These are phyloP conservation scores for Helicocarpus griseus DNA, from an alignment of 2,329 filamentous ascomycete species.

Conservation along the genomic window DNA sequence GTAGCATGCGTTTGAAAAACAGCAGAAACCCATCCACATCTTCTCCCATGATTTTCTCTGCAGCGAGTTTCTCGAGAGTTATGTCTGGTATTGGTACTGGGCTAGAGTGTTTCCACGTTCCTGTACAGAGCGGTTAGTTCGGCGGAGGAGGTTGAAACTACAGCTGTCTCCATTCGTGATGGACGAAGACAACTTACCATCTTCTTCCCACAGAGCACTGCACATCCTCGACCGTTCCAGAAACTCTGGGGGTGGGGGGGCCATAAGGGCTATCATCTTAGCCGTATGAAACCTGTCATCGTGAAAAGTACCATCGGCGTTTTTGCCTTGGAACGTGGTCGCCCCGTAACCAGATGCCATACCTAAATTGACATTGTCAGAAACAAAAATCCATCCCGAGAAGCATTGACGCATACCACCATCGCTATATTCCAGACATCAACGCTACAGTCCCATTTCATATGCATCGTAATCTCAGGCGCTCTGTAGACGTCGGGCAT, in stretches of 20 bases:
- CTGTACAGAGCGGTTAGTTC: not conserved
- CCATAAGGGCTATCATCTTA: not conserved
- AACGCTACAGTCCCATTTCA: constrained; percentile 20
- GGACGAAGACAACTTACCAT: constrained; percentile 1
- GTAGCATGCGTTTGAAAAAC: not conserved
- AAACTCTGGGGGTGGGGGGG: not conserved
- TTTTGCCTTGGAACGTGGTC: constrained; percentile 1
- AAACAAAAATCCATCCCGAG: too few species aligned
- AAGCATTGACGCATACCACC: constrained; percentile 12
- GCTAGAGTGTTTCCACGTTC: constrained; percentile 5
- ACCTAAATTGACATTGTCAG: constrained; percentile 1
- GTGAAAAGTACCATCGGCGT: not conserved
- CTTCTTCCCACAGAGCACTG: not conserved
- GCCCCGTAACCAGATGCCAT: constrained; percentile 2
- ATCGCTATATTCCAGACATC: constrained; percentile 23
- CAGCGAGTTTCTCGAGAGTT: constrained; percentile 1
- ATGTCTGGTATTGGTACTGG: constrained; percentile 4
- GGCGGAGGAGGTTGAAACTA: too few species aligned
- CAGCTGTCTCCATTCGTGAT: too few species aligned
- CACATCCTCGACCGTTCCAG: not conserved
- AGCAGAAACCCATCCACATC: constrained; percentile 20
- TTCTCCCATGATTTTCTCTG: constrained; percentile 10
- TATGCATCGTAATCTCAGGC: constrained; percentile 20
- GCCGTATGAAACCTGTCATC: not conserved
- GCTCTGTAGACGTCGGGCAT: constrained; percentile 22